Percentiles rank a stretch among this genome's conserved stretches.
phyloP scores from a whole-genome alignment of 352 stramenopile species.

The Globisporangium cylindrosporum region DNA sequence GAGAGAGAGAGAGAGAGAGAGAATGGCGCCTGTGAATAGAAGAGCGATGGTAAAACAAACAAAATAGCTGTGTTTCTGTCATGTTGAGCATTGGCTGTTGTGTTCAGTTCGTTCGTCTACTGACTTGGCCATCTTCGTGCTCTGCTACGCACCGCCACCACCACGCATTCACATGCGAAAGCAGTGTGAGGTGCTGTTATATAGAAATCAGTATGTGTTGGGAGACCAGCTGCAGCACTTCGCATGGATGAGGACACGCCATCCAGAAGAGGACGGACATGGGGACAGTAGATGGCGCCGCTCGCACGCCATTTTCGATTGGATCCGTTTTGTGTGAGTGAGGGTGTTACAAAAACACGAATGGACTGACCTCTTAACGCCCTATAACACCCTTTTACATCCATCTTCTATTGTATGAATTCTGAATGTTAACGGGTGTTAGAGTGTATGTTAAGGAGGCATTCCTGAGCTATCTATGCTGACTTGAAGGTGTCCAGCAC shows the following conservation, averaged over 20 bases:
- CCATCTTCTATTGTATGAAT: background rate
- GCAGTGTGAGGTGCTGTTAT: background rate
- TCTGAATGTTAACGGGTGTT: background rate
- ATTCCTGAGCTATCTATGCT: constrained; percentile 1
- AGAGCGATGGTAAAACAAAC: constrained; percentile 4
- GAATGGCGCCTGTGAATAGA: constrained; percentile 3
- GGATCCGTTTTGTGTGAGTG: background rate
- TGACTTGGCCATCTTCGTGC: background rate
- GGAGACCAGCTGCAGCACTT: background rate
- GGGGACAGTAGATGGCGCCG: background rate
- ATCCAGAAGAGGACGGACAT: background rate
- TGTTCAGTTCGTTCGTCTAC: constrained; percentile 3
- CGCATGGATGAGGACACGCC: background rate
- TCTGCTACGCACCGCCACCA: background rate
- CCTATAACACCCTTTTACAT: background rate
- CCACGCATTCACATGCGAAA: background rate
- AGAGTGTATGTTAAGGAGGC: background rate
- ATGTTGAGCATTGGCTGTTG: background rate
- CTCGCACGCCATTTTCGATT: background rate
- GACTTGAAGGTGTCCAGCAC: constrained; percentile 13
- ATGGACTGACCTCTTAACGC: background rate
- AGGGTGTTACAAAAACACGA: constrained; percentile 7
- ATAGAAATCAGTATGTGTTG: background rate
- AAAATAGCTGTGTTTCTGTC: constrained; percentile 12
- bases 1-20: background rate